Evolutionary conservation across 805 yeast genomes (phyloP), one percentile per base, ranked within the genome.

Genomic region (Henningerozyma blattae): DNA sequence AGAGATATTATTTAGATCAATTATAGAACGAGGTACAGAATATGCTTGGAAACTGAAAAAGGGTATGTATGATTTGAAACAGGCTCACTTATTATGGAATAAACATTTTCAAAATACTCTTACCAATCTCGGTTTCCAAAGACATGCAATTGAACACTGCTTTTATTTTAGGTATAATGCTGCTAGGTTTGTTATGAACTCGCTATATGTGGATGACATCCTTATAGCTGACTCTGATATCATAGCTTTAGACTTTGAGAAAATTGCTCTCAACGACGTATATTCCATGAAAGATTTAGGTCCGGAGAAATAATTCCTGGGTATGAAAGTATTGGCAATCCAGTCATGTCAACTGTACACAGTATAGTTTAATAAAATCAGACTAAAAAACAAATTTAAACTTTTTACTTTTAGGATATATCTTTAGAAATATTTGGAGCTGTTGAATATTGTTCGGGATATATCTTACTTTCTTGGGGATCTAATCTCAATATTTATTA

Each of bases 81-180:
- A 42, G 20, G 32, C 39, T 3, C 45, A 39, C 1, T 15, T 54
- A 48, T 19, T 55, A 52, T 24, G 48, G 57, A 35, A 48, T 48
- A 41, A 54, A 45, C 39, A 47, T 45, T 38, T 52, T 46, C 31
- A 52, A 52, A 7, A 46, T 42, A 30, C 46, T 48, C 39, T 48
- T 41, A 14, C 43, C 46, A 6, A 31, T 40, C 32, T 57, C 48
- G 44, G 44, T 27, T 27, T 47, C 45, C 25, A 2, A 4, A 32
- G 32, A 4, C 35, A 35, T 18, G 24, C 18, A 18, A 27, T 27
- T 18, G 41, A 37, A 8, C 22, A 20, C 34, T 33, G 35, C 7
- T n/a, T 38, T 2, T 40, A 34, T 27, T 34, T 32, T 17, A 7
- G n/a, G 4, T 15, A 32, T 15, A n/a, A 24, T 14, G 5, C 22